Evolutionary conservation across 2,329 filamentous ascomycete genomes (phyloP).

Genomic region (Claviceps sp.): DNA sequence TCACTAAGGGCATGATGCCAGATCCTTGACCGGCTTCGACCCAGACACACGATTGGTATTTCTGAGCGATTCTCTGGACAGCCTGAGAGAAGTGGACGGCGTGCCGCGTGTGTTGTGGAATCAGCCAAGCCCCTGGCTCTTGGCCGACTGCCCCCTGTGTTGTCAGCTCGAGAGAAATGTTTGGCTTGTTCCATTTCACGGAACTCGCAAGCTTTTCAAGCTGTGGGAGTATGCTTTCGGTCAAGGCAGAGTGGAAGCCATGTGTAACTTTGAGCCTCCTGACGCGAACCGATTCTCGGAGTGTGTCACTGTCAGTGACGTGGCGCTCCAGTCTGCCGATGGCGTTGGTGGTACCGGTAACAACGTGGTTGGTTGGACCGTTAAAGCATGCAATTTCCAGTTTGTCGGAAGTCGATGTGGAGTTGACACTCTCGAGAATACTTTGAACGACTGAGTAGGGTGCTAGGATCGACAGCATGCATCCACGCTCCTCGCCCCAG

Average conservation of each 20-base stretch:
- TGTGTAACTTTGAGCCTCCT: slow-evolving; percentile 31
- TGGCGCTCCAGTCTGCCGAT: slow-evolving; percentile 16
- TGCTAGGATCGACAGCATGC: slow-evolving; percentile 23
- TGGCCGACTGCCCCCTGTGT: background rate
- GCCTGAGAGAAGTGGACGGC: slow-evolving; percentile 33
- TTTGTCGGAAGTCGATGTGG: background rate
- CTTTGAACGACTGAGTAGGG: background rate
- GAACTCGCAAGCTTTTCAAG: slow-evolving; percentile 14
- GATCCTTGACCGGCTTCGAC: slow-evolving; percentile 28
- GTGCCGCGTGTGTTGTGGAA: slow-evolving; percentile 24
- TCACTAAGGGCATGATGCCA: slow-evolving; percentile 21
- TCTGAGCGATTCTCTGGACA: slow-evolving; percentile 21
- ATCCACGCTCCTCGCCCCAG: slow-evolving; percentile 23
- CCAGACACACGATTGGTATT: slow-evolving; percentile 17
- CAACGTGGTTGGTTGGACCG: background rate
- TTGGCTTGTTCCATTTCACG: background rate
- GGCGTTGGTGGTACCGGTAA: slow-evolving; percentile 5
- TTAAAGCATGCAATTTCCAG: slow-evolving; percentile 8
- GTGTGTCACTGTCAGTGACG: background rate
- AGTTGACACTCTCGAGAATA: background rate
- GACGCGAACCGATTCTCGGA: slow-evolving; percentile 9
- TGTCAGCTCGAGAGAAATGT: slow-evolving; percentile 5
- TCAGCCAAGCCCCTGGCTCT: slow-evolving; percentile 5
- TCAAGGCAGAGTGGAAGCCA: slow-evolving; percentile 31
- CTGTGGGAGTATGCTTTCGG: slow-evolving; percentile 18